Evolutionary conservation across 1,284 basidiomycete genomes (phyloP).

Genomic region (Ganoderma sinense): DNA sequence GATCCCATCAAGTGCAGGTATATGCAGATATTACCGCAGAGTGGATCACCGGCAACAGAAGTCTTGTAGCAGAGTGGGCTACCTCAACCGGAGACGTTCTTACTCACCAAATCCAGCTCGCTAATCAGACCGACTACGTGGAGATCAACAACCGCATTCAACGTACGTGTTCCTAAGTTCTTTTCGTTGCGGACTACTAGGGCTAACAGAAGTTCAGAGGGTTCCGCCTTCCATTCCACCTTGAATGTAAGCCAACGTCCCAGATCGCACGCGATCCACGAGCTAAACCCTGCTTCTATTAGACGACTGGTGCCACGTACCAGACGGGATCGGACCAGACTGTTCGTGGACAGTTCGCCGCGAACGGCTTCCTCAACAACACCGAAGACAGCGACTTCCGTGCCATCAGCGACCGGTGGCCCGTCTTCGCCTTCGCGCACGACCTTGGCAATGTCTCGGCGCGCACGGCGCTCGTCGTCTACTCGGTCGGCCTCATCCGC

Average conservation of each 20-base stretch:
- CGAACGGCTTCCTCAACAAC: conserved; percentile 59
- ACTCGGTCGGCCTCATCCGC: conserved; percentile 64
- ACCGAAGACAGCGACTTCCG: conserved; percentile 66
- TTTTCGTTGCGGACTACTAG: neutral
- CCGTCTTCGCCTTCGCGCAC: conserved; percentile 68
- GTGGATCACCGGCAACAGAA: conserved; percentile 67
- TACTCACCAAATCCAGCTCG: conserved; percentile 65
- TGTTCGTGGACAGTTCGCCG: conserved; percentile 65
- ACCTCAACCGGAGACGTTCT: conserved; percentile 52
- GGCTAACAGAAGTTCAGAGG: conserved; percentile 50
- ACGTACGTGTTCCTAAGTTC: conserved; percentile 49
- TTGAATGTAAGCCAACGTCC: conserved; percentile 45
- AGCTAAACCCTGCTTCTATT: conserved; percentile 11
- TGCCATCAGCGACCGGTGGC: conserved; percentile 65
- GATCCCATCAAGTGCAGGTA: conserved; percentile 60
- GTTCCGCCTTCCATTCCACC: conserved; percentile 69
- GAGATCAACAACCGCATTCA: conserved; percentile 68
- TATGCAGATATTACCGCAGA: conserved; percentile 74
- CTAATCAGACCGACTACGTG: conserved; percentile 51
- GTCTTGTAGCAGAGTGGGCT: conserved; percentile 59
- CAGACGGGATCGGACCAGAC: conserved; percentile 65
- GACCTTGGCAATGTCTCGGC: conserved; percentile 55
- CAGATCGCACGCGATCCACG: no score
- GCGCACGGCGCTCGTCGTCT: conserved; percentile 52
- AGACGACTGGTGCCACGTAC: conserved; percentile 60